Conservation (phyloP, 208 protist species). For the Acanthamoeba royreba region DNA sequence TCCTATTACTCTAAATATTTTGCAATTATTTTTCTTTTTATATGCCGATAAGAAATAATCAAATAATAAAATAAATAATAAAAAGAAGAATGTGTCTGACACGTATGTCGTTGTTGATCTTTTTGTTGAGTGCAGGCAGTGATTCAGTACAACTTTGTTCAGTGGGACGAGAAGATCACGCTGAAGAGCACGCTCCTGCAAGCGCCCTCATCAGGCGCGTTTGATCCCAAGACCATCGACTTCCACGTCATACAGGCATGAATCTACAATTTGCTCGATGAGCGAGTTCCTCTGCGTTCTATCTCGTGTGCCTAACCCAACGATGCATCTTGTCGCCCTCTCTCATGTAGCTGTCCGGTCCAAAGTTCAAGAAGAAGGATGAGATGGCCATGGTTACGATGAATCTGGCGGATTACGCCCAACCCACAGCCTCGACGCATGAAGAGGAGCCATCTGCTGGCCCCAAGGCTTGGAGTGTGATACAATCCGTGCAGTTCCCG, state of each 20-base stretch:
- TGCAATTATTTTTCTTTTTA: background rate
- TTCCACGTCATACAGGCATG: background rate
- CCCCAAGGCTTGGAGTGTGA: background rate
- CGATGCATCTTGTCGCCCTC: background rate
- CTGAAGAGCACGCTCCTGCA: constrained; percentile 3
- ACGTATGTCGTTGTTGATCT: background rate
- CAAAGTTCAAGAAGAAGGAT: background rate
- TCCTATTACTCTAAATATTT: background rate
- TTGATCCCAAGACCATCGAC: constrained; percentile 9
- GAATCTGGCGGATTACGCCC: background rate
- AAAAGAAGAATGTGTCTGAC: background rate
- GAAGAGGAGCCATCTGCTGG: background rate
- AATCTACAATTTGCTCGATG: background rate
- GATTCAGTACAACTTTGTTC: background rate
- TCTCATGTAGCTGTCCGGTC: background rate
- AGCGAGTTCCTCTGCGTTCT: background rate
- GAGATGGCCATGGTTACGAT: background rate
- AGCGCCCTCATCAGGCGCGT: background rate
- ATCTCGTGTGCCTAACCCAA: background rate
- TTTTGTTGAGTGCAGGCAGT: background rate
- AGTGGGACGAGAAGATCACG: background rate
- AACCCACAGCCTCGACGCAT: background rate
- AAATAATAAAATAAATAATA: too few relatives aligned
- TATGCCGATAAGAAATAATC: too few relatives aligned
- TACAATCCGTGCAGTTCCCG: background rate